Conservation (phyloP, 371 early-diverging fungal genomes). For the Coemansia sp. region DNA sequence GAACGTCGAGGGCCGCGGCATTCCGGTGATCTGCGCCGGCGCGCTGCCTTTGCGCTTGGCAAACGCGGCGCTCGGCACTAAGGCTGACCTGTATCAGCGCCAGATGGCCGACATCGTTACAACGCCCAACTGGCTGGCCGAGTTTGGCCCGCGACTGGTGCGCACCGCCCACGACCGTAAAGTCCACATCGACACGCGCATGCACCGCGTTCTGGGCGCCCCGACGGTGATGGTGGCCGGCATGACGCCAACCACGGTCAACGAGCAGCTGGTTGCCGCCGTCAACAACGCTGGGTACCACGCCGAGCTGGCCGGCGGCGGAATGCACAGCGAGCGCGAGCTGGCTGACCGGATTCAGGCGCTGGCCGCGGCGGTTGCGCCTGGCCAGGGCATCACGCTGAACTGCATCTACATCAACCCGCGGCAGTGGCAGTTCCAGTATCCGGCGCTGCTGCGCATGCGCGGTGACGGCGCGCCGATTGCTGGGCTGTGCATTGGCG, state of each 20-base stretch:
- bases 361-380: conserved; percentile 66
- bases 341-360: conserved; percentile 74
- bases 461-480: conserved; percentile 88
- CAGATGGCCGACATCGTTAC: conserved; percentile 56
- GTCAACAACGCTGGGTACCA: conserved; percentile 93
- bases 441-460: conserved; percentile 81
- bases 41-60: conserved; percentile 51
- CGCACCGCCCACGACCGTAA: conserved; percentile 50
- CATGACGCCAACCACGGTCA: conserved; percentile 47
- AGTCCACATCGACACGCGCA: conserved; percentile 83
- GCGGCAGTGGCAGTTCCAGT: conserved; percentile 94
- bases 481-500: conserved; percentile 88
- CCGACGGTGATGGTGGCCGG: conserved; percentile 53
- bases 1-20: conserved; percentile 91
- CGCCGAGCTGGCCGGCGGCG: conserved; percentile 90
- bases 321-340: conserved; percentile 78
- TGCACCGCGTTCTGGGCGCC: conserved; percentile 75
- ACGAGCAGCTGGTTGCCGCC: conserved; percentile 56
- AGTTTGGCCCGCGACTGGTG: conserved; percentile 71
- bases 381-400: conserved; percentile 87
- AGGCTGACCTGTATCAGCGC: conserved; percentile 72
- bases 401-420: conserved; percentile 92
- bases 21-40: conserved; percentile 75
- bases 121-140: conserved; percentile 83
- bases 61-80: conserved; percentile 75